A percentile compares a stretch with the other conserved stretches of the same genome.
Evolutionary conservation across 2,329 filamentous ascomycete species (phyloP).

Genomic region (Paecilomyces sp.): DNA sequence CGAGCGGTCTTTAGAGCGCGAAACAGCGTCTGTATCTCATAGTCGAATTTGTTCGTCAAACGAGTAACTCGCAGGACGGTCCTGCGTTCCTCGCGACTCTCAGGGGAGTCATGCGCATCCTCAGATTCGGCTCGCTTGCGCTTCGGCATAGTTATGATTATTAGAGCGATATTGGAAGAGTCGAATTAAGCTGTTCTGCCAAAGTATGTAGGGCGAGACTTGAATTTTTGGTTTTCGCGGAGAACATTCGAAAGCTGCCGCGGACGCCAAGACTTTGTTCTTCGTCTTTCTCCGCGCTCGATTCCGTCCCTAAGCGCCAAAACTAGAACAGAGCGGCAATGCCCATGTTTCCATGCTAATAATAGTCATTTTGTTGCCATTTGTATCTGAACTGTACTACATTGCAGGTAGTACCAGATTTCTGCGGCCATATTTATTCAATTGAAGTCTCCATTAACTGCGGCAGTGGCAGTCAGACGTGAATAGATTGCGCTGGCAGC

Average conservation of each 20-base stretch:
- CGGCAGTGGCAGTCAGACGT: neutral
- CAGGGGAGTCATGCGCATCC: slow-evolving; percentile 8
- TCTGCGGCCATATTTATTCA: neutral
- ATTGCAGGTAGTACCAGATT: neutral
- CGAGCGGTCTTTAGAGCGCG: slow-evolving; percentile 52
- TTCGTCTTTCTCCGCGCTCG: neutral
- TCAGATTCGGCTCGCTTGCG: slow-evolving; percentile 31
- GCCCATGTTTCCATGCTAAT: neutral
- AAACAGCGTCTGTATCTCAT: slow-evolving; percentile 43
- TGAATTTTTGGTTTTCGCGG: slow-evolving; percentile 1
- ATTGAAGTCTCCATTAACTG: neutral
- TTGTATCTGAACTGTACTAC: neutral
- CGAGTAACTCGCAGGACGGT: slow-evolving; percentile 28
- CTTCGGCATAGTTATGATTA: slow-evolving; percentile 26
- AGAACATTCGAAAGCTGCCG: neutral
- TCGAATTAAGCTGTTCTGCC: neutral
- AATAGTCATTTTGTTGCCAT: neutral
- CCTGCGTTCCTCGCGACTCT: slow-evolving; percentile 15
- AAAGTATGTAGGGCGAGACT: slow-evolving; percentile 1
- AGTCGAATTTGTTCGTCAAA: slow-evolving; percentile 41
- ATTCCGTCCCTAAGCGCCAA: neutral
- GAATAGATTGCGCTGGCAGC: neutral
- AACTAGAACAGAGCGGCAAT: neutral
- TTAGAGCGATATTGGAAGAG: neutral
- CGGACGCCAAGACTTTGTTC: neutral